Evolutionary conservation across 2,329 filamentous ascomycete genomes (phyloP).

Genomic region (Cercospora berteroae): DNA sequence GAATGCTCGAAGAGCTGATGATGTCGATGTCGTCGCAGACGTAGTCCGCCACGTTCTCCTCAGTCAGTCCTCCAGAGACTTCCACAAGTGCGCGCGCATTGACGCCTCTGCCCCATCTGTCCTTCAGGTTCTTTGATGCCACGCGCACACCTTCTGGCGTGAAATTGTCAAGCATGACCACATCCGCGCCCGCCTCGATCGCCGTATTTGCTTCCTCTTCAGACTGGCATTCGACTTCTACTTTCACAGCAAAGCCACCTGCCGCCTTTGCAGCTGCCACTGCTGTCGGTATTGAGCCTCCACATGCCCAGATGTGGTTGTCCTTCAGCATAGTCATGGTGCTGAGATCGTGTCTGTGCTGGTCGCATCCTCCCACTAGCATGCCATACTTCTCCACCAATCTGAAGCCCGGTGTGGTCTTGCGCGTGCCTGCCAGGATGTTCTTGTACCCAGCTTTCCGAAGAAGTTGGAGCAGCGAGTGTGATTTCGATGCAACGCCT

Average conservation of each 20-base stretch:
- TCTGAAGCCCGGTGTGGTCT: conserved; percentile 94
- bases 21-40: conserved; percentile 86
- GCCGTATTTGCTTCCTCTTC: conserved; percentile 89
- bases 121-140: conserved; percentile 73
- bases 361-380: conserved; percentile 87
- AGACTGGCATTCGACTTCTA: conserved; percentile 92
- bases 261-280: conserved; percentile 79
- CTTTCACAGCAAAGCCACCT: conserved; percentile 86
- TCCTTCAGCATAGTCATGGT: conserved; percentile 99
- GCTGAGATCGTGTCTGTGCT: conserved; percentile 81
- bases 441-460: conserved; percentile 70
- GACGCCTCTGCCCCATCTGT: conserved; percentile 70
- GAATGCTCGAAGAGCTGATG: conserved; percentile 92
- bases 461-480: conserved; percentile 52
- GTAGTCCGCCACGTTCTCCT: conserved; percentile 79
- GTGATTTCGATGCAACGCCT: conserved; percentile 71
- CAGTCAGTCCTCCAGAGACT: conserved; percentile 84
- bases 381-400: conserved; percentile 98
- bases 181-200: conserved; percentile 83
- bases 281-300: conserved; percentile 76
- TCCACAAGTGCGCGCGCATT: conserved; percentile 68
- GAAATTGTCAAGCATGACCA: conserved; percentile 98
- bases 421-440: conserved; percentile 87
- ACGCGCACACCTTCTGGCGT: conserved; percentile 71
- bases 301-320: conserved; percentile 93